Conservation (phyloP, 352 stramenopile species). For the Phytophthora melonis region DNA sequence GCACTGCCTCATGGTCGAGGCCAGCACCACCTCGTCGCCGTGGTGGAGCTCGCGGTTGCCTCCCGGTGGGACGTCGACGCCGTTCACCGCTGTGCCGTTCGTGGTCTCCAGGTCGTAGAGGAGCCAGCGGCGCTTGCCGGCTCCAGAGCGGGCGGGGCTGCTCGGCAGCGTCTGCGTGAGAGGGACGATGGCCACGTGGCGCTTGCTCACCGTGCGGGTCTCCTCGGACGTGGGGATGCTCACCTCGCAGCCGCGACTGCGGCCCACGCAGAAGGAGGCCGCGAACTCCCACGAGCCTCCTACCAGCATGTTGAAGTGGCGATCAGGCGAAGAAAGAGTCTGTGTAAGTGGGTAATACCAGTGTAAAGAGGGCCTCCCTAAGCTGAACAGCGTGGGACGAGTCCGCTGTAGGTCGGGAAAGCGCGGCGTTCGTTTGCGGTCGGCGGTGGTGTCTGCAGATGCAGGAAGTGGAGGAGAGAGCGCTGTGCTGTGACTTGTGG, state of each 20-base stretch:
- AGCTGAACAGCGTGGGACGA: background rate
- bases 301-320: conserved; percentile 35
- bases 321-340: background rate
- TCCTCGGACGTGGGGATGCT: conserved; percentile 75
- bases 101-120: conserved; percentile 84
- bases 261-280: conserved; percentile 71
- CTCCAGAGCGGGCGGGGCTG: background rate
- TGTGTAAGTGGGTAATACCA: background rate
- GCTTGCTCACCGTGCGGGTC: conserved; percentile 83
- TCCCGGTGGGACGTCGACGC: conserved; percentile 61
- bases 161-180: conserved; percentile 33
- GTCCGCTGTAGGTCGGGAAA: background rate
- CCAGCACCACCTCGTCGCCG: conserved; percentile 76
- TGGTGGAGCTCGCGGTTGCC: conserved; percentile 70
- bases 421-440: background rate
- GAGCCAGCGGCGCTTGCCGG: conserved; percentile 59
- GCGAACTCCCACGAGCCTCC: conserved; percentile 57
- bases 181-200: conserved; percentile 70
- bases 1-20: conserved; percentile 68
- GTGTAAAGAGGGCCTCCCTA: background rate
- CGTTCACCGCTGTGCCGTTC: conserved; percentile 85
- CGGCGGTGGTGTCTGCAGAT: background rate
- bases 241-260: conserved; percentile 75
- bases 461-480: background rate
- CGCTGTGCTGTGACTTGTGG: background rate